phyloP scores from a whole-genome alignment of 257 asterid species.

The Henckelia pumila region DNA sequence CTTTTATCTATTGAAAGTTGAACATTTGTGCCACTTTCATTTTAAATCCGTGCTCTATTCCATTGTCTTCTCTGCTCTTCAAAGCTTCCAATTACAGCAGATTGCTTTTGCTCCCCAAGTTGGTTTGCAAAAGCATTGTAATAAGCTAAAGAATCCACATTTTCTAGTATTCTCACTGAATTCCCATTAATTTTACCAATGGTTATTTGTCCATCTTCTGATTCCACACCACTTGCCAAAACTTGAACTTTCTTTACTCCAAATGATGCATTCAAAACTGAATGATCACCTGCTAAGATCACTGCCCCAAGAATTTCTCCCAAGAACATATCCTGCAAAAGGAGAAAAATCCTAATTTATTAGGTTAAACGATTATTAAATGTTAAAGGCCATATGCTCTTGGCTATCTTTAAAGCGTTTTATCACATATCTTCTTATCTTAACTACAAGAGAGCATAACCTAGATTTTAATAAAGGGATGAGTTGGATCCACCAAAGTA shows the following conservation, averaged over 20 bases:
- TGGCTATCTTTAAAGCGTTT: background rate
- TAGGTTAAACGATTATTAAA: background rate
- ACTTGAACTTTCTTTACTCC: slow-evolving; percentile 37
- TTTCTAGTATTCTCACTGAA: slow-evolving; percentile 53
- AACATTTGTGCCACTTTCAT: slow-evolving; percentile 1
- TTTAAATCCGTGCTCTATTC: slow-evolving; percentile 37
- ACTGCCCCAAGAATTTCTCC: slow-evolving; percentile 89
- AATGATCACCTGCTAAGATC: slow-evolving; percentile 44
- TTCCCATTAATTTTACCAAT: slow-evolving; percentile 41
- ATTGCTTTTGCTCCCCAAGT: slow-evolving; percentile 53
- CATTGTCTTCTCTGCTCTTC: slow-evolving; percentile 58
- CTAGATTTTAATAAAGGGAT: background rate
- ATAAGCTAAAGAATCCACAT: slow-evolving; percentile 48
- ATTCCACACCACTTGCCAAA: slow-evolving; percentile 45
- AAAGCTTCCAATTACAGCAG: slow-evolving; percentile 76
- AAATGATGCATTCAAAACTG: slow-evolving; percentile 40
- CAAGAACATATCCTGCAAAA: slow-evolving; percentile 57
- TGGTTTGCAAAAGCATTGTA: slow-evolving; percentile 42
- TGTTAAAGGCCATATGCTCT: background rate
- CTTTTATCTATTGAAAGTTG: background rate
- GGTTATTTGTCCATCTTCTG: slow-evolving; percentile 56
- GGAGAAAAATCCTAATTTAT: background rate
- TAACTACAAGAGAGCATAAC: background rate
- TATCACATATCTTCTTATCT: background rate
- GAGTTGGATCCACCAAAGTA: background rate